phyloP scores from a whole-genome alignment of 2,329 filamentous ascomycete species.

The Grosmannia serpens region DNA sequence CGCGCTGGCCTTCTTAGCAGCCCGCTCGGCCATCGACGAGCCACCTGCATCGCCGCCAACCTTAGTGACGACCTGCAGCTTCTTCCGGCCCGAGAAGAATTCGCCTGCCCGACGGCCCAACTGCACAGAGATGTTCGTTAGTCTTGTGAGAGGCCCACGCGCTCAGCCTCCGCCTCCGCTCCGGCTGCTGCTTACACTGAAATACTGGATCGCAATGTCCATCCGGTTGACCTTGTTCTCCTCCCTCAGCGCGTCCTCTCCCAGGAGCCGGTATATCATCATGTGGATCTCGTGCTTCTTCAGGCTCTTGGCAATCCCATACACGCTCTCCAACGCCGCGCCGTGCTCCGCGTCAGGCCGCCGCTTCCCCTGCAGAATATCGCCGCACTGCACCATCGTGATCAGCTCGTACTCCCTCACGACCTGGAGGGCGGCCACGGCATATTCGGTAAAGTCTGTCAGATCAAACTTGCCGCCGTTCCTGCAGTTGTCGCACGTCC shows the following conservation, averaged over 20 bases:
- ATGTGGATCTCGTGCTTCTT: conserved; percentile 70
- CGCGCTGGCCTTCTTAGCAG: background rate
- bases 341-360: conserved; percentile 40
- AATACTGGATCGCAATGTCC: conserved; percentile 65
- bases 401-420: conserved; percentile 51
- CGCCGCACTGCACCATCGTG: conserved; percentile 71
- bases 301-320: conserved; percentile 57
- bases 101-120: conserved; percentile 28
- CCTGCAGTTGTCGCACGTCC: conserved; percentile 81
- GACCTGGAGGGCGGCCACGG: conserved; percentile 57
- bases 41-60: conserved; percentile 15
- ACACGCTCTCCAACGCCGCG: conserved; percentile 35
- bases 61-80: conserved; percentile 30
- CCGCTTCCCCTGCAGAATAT: conserved; percentile 65
- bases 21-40: background rate
- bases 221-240: conserved; percentile 51
- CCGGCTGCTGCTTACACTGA: conserved; percentile 38
- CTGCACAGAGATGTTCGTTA: conserved; percentile 16
- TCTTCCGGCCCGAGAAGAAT: conserved; percentile 33
- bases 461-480: conserved; percentile 59
- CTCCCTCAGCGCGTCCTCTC: conserved; percentile 63
- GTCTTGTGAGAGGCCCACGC: too few species aligned
- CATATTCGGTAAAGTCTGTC: conserved; percentile 67
- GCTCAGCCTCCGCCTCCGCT: background rate
- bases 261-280: conserved; percentile 66